A percentile compares a stretch with the other conserved stretches of the same genome.
phyloP scores from a whole-genome alignment of 2,329 filamentous ascomycete genomes.

The Pseudogymnoascus sp. region DNA sequence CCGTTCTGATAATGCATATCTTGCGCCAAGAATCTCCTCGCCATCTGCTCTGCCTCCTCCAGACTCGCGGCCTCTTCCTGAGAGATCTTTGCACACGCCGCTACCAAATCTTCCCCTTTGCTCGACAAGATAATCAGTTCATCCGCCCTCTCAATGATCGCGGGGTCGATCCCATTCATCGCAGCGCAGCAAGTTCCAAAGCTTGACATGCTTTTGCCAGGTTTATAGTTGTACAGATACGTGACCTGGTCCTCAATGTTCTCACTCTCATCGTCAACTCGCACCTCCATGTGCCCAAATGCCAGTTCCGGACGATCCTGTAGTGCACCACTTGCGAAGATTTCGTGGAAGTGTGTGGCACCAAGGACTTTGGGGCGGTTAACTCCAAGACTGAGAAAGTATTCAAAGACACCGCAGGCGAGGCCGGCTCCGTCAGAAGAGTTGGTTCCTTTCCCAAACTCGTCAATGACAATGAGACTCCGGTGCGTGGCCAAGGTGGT shows the following conservation, averaged over 20 bases:
- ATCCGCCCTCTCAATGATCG: conserved; percentile 68
- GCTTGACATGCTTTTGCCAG: conserved; percentile 67
- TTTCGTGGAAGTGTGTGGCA: conserved; percentile 62
- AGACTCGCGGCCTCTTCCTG: conserved; percentile 56
- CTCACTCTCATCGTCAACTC: conserved; percentile 44
- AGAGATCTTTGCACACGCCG: conserved; percentile 62
- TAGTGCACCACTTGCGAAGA: conserved; percentile 60
- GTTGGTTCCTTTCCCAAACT: conserved; percentile 68
- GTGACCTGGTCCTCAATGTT: conserved; percentile 55
- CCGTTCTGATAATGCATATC: conserved; percentile 22
- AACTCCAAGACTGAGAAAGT: conserved; percentile 42
- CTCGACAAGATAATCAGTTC: conserved; percentile 61
- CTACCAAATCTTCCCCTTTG: conserved; percentile 67
- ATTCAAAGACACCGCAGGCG: conserved; percentile 48
- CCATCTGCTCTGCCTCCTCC: conserved; percentile 55
- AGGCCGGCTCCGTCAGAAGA: conserved; percentile 51
- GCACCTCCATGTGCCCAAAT: conserved; percentile 67
- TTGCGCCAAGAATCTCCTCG: conserved; percentile 48
- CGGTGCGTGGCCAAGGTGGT: conserved; percentile 65
- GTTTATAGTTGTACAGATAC: conserved; percentile 63
- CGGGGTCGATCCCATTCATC: conserved; percentile 70
- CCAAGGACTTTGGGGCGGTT: conserved; percentile 50
- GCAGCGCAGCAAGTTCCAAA: conserved; percentile 82
- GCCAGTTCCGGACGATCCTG: conserved; percentile 40
- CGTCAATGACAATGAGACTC: conserved; percentile 84